A percentile compares a stretch with the other conserved stretches of the same genome.
phyloP scores from a whole-genome alignment of 495 filamentous ascomycete species.

The Cairneyella variabilis region DNA sequence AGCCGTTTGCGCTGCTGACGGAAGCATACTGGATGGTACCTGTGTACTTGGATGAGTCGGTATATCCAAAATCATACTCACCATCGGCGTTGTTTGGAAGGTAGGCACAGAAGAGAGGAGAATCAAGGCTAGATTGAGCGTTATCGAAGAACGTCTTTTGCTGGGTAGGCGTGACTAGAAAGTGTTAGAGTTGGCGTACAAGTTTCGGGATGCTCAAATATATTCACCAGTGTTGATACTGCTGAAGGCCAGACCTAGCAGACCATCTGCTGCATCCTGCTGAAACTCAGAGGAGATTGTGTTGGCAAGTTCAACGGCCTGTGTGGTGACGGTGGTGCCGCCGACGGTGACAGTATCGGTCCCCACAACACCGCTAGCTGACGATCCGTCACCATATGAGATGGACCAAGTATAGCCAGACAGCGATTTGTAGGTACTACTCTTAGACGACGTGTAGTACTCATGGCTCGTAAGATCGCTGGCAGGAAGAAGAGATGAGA shows the following conservation, averaged over 20 bases:
- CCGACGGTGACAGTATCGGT: slow-evolving; percentile 73
- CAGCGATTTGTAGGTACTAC: slow-evolving; percentile 49
- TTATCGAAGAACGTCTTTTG: slow-evolving; percentile 86
- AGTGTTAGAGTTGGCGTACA: too few relatives aligned
- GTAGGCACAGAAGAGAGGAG: slow-evolving; percentile 70
- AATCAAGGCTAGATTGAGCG: slow-evolving; percentile 53
- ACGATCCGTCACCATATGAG: slow-evolving; percentile 69
- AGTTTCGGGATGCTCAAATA: too few relatives aligned
- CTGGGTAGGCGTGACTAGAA: slow-evolving; percentile 54
- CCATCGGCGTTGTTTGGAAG: slow-evolving; percentile 59
- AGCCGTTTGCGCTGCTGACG: slow-evolving; percentile 61
- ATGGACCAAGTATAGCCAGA: slow-evolving; percentile 59
- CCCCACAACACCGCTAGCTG: slow-evolving; percentile 61
- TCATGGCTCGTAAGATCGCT: slow-evolving; percentile 44
- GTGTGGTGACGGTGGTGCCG: slow-evolving; percentile 59
- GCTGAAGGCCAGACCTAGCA: slow-evolving; percentile 77
- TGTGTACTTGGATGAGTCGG: slow-evolving; percentile 62
- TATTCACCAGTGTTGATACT: slow-evolving; percentile 70
- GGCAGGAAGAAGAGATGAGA: slow-evolving; percentile 55
- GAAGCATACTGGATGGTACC: slow-evolving; percentile 60
- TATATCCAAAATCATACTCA: slow-evolving; percentile 72
- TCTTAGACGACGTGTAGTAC: slow-evolving; percentile 57
- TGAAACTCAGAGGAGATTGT: slow-evolving; percentile 60
- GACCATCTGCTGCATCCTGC: slow-evolving; percentile 61
- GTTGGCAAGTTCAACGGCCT: slow-evolving; percentile 69